phyloP scores from a whole-genome alignment of 768 basidiomycete species.

The Sporobolomyces pararoseus region DNA sequence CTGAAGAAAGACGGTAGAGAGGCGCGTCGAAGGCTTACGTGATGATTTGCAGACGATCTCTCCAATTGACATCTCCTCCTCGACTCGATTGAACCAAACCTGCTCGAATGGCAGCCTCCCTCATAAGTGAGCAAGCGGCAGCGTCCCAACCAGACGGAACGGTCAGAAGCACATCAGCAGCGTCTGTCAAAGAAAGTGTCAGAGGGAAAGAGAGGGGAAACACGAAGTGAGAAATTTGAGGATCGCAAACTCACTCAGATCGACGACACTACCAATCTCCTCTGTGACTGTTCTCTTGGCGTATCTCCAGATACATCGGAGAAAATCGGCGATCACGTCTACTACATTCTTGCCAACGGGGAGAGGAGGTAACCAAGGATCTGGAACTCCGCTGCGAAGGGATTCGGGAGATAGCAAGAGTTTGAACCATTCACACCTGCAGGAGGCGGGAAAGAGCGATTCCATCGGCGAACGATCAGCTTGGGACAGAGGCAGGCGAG shows the following conservation, averaged over 20 bases:
- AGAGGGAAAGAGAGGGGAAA: not conserved
- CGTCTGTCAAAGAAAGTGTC: slow-evolving; percentile 54
- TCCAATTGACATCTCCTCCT: slow-evolving; percentile 70
- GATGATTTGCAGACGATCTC: slow-evolving; percentile 76
- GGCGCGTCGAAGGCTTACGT: slow-evolving; percentile 56
- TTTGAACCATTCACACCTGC: slow-evolving; percentile 60
- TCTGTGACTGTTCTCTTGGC: slow-evolving; percentile 80
- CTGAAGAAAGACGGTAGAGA: no score
- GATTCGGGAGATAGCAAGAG: slow-evolving; percentile 78
- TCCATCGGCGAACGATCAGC: not conserved
- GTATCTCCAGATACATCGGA: slow-evolving; percentile 79
- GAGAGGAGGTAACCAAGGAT: slow-evolving; percentile 71
- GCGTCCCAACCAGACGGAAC: slow-evolving; percentile 91
- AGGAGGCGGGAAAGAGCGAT: no score
- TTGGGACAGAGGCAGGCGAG: no score
- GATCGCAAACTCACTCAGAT: slow-evolving; percentile 61
- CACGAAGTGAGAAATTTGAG: not conserved
- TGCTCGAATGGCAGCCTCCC: slow-evolving; percentile 73
- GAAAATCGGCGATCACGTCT: slow-evolving; percentile 77
- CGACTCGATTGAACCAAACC: slow-evolving; percentile 69
- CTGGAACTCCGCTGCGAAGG: slow-evolving; percentile 65
- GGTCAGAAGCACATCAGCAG: slow-evolving; percentile 78
- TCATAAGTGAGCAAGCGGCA: slow-evolving; percentile 77
- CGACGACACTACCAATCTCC: slow-evolving; percentile 79
- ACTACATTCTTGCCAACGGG: slow-evolving; percentile 74